Conservation (phyloP, 345 rosid species). For the Gossypium anomalum region DNA sequence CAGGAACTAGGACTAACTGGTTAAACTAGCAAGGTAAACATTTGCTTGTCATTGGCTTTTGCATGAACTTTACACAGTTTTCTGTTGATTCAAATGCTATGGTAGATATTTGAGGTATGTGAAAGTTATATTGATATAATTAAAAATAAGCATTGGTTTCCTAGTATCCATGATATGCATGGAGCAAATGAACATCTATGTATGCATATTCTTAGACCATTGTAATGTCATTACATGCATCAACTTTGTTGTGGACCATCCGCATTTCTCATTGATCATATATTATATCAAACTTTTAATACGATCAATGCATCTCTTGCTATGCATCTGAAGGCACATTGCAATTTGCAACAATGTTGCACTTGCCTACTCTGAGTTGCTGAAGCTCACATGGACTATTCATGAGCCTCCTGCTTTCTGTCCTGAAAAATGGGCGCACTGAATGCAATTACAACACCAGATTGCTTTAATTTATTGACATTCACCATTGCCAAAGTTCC, state of each 20-base stretch:
- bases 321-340: conserved; percentile 18
- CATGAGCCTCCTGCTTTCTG: conserved; percentile 36
- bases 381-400: conserved; percentile 44
- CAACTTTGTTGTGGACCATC: conserved; percentile 22
- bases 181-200: background rate
- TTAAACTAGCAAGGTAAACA: too few relatives aligned
- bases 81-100: background rate
- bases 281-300: conserved; percentile 15
- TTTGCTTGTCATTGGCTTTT: background rate
- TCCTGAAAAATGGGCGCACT: conserved; percentile 45
- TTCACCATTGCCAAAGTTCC: conserved; percentile 34
- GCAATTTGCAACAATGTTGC: conserved; percentile 22
- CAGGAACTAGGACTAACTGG: background rate
- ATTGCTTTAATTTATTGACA: conserved; percentile 30
- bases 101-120: background rate
- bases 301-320: conserved; percentile 27
- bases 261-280: background rate
- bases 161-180: background rate
- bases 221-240: conserved; percentile 5
- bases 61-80: background rate
- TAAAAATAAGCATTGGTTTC: background rate
- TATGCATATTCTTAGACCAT: conserved; percentile 1
- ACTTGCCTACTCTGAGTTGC: conserved; percentile 27
- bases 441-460: conserved; percentile 25
- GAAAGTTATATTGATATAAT: background rate